Percentiles rank a stretch among this genome's conserved stretches.
phyloP scores from a whole-genome alignment of 768 basidiomycete species.

The Pulveroboletus sp. region DNA sequence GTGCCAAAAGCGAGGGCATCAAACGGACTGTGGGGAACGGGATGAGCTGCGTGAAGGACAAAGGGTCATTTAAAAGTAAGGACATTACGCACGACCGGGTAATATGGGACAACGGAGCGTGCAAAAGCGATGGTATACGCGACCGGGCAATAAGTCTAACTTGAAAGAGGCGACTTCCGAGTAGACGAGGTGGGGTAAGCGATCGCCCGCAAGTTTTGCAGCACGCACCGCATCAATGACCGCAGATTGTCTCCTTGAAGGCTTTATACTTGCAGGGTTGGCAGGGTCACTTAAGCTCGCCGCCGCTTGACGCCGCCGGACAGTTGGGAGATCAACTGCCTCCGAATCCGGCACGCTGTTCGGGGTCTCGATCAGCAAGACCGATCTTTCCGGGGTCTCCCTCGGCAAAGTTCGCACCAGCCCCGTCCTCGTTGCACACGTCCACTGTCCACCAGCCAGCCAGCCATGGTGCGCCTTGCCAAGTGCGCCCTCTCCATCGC shows the following conservation, averaged over 20 bases:
- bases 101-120: slow-evolving; percentile 7
- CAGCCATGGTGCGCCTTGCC: slow-evolving; percentile 12
- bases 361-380: slow-evolving; percentile 15
- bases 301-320: slow-evolving; percentile 16
- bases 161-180: slow-evolving; percentile 1
- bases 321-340: not conserved
- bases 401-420: not conserved
- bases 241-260: slow-evolving; percentile 12
- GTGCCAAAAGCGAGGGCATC: slow-evolving; percentile 21
- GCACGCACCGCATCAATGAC: slow-evolving; percentile 14
- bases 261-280: slow-evolving; percentile 11
- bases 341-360: slow-evolving; percentile 4
- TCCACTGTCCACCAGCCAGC: too few species aligned
- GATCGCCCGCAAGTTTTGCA: slow-evolving; percentile 19
- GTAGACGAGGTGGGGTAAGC: slow-evolving; percentile 13
- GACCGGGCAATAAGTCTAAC: slow-evolving; percentile 2
- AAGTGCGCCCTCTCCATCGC: slow-evolving; percentile 8
- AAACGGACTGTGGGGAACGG: slow-evolving; percentile 13
- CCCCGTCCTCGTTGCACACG: slow-evolving; percentile 9
- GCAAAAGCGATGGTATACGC: slow-evolving; percentile 16
- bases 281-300: slow-evolving; percentile 20
- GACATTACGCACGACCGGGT: slow-evolving; percentile 21
- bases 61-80: slow-evolving; percentile 15
- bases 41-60: slow-evolving; percentile 7
- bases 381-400: slow-evolving; percentile 19